phyloP scores from a whole-genome alignment of 345 rosid species.

The Gossypioides kirkii region DNA sequence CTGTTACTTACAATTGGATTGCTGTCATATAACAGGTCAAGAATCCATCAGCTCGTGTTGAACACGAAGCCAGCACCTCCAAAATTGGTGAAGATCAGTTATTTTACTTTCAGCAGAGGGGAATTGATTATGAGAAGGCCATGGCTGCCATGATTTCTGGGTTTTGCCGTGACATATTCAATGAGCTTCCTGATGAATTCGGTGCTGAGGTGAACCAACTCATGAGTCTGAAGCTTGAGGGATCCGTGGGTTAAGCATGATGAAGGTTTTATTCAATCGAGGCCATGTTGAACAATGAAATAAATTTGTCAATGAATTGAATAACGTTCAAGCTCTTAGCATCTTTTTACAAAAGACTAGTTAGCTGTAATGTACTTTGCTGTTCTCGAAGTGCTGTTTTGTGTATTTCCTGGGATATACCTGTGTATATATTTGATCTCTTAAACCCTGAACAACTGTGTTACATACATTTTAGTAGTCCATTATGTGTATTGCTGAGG shows the following conservation, averaged over 20 bases:
- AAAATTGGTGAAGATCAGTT: slow-evolving; percentile 92
- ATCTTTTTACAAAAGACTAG: neutral
- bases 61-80: slow-evolving; percentile 97
- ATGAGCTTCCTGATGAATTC: slow-evolving; percentile 86
- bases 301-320: slow-evolving; percentile 1
- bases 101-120: slow-evolving; percentile 97
- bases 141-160: slow-evolving; percentile 96
- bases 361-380: neutral
- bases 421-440: neutral
- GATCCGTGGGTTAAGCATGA: slow-evolving; percentile 72
- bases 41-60: slow-evolving; percentile 81
- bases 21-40: slow-evolving; percentile 45
- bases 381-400: neutral
- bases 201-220: slow-evolving; percentile 89
- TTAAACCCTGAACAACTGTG: neutral
- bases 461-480: neutral
- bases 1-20: neutral
- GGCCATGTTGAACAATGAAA: neutral
- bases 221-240: slow-evolving; percentile 92
- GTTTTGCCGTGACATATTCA: slow-evolving; percentile 85
- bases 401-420: neutral
- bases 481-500: neutral
- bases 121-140: slow-evolving; percentile 88
- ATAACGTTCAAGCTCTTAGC: neutral
- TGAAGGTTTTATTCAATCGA: slow-evolving; percentile 7